phyloP scores from a whole-genome alignment of 2,329 filamentous ascomycete genomes.

The Monilinia laxa region DNA sequence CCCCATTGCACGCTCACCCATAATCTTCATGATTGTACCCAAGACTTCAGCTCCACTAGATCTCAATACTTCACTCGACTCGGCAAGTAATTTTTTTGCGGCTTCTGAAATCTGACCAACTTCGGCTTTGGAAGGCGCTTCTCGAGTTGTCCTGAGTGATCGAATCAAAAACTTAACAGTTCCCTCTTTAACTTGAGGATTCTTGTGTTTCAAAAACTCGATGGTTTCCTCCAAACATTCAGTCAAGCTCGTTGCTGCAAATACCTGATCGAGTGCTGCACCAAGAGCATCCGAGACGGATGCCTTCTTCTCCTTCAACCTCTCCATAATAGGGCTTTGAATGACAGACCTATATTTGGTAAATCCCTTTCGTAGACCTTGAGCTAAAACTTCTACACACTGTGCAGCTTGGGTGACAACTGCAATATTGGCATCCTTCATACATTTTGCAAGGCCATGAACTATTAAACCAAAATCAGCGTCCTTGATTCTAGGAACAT shows the following conservation, averaged over 20 bases:
- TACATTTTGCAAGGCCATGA: constrained; percentile 83
- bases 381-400: constrained; percentile 85
- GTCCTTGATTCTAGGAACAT: constrained; percentile 89
- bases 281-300: constrained; percentile 84
- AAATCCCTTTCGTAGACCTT: constrained; percentile 77
- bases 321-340: constrained; percentile 88
- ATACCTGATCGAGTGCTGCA: constrained; percentile 73
- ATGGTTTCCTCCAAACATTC: constrained; percentile 92
- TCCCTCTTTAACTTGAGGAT: constrained; percentile 95
- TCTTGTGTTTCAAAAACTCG: constrained; percentile 86
- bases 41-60: constrained; percentile 89
- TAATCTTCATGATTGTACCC: constrained; percentile 97
- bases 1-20: constrained; percentile 94
- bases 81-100: constrained; percentile 83
- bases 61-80: constrained; percentile 81
- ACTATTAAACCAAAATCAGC: constrained; percentile 83
- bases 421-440: constrained; percentile 98
- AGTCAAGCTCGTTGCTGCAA: constrained; percentile 64
- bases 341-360: constrained; percentile 76
- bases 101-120: constrained; percentile 83
- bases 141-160: constrained; percentile 77
- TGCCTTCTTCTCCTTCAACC: constrained; percentile 95
- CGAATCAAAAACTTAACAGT: constrained; percentile 92
- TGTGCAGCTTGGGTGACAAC: constrained; percentile 92
- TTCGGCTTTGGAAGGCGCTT: constrained; percentile 81